phyloP scores from a whole-genome alignment of 129 eudicot species.

The Escallonia herrerae region DNA sequence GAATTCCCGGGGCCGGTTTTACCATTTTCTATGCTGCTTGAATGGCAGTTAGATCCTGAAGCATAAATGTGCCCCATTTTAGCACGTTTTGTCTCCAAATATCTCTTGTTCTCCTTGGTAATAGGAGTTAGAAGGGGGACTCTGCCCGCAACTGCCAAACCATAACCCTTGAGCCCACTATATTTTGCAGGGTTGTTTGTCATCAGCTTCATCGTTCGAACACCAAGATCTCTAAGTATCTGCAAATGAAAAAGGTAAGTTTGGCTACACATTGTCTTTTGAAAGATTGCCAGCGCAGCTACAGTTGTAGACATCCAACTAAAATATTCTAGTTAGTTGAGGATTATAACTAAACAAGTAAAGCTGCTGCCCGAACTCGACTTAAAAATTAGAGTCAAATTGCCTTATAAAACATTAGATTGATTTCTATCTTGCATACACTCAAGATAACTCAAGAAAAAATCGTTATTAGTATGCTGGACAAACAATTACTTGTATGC shows the following conservation, averaged over 20 bases:
- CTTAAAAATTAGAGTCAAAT: too few species aligned
- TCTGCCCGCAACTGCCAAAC: slow-evolving; percentile 73
- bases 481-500: too few species aligned
- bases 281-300: too few species aligned
- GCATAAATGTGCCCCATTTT: slow-evolving; percentile 94
- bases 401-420: too few species aligned
- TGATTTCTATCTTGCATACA: too few species aligned
- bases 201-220: slow-evolving; percentile 91
- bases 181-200: slow-evolving; percentile 96
- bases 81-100: slow-evolving; percentile 80
- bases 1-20: slow-evolving; percentile 20
- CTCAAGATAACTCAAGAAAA: too few species aligned
- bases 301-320: too few species aligned
- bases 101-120: slow-evolving; percentile 77
- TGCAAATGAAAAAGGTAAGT: slow-evolving; percentile 19
- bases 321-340: too few species aligned
- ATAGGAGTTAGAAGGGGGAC: slow-evolving; percentile 86
- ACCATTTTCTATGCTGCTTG: slow-evolving; percentile 31
- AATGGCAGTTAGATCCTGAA: slow-evolving; percentile 31
- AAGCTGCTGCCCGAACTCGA: too few species aligned
- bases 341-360: too few species aligned
- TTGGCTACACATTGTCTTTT: too few species aligned
- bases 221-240: slow-evolving; percentile 96
- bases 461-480: too few species aligned
- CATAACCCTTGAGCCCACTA: slow-evolving; percentile 92